Percentiles rank a stretch among this genome's conserved stretches.
These are phyloP conservation scores for Mycena maculata DNA, from an alignment of 768 basidiomycete species.

Conservation along the genomic window DNA sequence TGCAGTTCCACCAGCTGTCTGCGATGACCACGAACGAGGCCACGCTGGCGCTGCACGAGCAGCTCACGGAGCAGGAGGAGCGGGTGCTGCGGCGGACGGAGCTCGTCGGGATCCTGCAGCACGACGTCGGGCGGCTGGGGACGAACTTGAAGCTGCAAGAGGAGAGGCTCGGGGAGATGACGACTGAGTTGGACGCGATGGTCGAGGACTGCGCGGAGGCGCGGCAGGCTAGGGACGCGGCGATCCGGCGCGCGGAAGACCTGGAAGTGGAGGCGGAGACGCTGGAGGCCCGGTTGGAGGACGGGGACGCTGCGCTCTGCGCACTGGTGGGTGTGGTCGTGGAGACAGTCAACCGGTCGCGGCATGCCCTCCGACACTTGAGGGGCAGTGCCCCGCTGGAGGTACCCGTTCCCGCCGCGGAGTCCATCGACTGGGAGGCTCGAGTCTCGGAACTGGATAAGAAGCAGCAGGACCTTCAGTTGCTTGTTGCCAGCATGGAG, in stretches of 20 bases:
- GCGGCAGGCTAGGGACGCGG: slow-evolving; percentile 76
- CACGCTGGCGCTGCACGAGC: slow-evolving; percentile 64
- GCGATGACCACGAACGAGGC: slow-evolving; percentile 69
- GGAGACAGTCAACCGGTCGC: slow-evolving; percentile 49
- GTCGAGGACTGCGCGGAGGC: slow-evolving; percentile 87
- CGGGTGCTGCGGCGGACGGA: slow-evolving; percentile 75
- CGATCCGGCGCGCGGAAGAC: slow-evolving; percentile 64
- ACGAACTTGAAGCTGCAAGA: slow-evolving; percentile 81
- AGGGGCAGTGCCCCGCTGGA: slow-evolving; percentile 6
- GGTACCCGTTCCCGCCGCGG: neutral
- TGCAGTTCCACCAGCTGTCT: slow-evolving; percentile 76
- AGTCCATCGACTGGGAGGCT: slow-evolving; percentile 26
- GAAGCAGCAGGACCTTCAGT: slow-evolving; percentile 25
- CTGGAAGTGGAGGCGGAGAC: slow-evolving; percentile 72
- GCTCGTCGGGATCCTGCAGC: slow-evolving; percentile 82
- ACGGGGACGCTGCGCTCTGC: slow-evolving; percentile 49
- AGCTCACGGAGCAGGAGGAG: slow-evolving; percentile 76
- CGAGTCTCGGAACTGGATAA: slow-evolving; percentile 31
- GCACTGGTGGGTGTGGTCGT: slow-evolving; percentile 53
- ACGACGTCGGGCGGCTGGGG: slow-evolving; percentile 82
- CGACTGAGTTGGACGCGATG: slow-evolving; percentile 79
- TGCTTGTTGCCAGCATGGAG: slow-evolving; percentile 32
- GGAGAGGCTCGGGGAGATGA: slow-evolving; percentile 78
- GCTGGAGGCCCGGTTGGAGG: slow-evolving; percentile 39
- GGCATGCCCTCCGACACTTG: slow-evolving; percentile 36